These are phyloP conservation scores for Avena sativa DNA, from an alignment of 176 grass and related monocot genomes.

Conservation along the genomic window DNA sequence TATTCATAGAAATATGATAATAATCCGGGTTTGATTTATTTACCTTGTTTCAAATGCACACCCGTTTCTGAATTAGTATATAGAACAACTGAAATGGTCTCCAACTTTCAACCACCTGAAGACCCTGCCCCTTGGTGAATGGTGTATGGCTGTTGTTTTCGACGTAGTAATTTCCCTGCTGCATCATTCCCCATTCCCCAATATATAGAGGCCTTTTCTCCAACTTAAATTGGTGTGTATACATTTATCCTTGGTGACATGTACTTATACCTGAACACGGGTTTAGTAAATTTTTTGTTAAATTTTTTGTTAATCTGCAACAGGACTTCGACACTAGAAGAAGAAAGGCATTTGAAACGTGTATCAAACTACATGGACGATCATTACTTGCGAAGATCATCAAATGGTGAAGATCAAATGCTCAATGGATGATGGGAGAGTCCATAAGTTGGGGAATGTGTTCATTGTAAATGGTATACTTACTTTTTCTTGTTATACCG, in stretches of 20 bases:
- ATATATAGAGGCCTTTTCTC: constrained; percentile 21
- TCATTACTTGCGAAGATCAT: constrained; percentile 2
- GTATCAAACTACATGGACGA: neutral
- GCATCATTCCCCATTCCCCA: neutral
- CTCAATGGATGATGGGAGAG: neutral
- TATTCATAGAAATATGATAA: too few species aligned
- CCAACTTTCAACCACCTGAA: too few species aligned
- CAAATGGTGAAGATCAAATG: neutral
- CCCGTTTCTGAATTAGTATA: too few species aligned
- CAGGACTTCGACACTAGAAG: neutral
- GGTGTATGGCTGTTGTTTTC: neutral
- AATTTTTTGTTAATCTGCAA: neutral
- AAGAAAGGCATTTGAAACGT: neutral
- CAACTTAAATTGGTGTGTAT: constrained; percentile 24
- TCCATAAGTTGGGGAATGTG: neutral
- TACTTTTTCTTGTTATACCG: too few species aligned
- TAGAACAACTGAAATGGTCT: too few species aligned
- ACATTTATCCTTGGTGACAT: too few species aligned
- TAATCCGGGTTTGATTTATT: too few species aligned
- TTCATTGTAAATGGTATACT: constrained; percentile 28
- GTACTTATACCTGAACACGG: neutral
- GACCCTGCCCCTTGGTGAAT: too few species aligned
- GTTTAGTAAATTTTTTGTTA: neutral
- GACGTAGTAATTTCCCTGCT: constrained; percentile 32
- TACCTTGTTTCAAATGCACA: too few species aligned